These are phyloP conservation scores for Cytospora paraplurivora DNA, from an alignment of 2,329 filamentous ascomycete genomes.

Conservation along the genomic window DNA sequence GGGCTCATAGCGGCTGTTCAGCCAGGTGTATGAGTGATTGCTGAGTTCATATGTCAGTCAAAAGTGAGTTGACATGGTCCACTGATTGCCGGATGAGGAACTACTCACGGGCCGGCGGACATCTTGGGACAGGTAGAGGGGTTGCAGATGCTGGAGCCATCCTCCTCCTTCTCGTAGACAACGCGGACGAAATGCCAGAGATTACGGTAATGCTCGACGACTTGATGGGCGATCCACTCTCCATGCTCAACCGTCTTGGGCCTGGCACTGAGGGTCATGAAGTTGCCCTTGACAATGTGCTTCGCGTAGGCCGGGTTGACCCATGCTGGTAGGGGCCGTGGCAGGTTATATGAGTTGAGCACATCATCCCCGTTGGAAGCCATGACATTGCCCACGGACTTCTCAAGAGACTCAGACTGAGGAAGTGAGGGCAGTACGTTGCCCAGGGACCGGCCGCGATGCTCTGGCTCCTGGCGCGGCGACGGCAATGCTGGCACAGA, in stretches of 20 bases:
- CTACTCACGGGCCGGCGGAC: conserved; percentile 77
- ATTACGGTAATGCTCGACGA: conserved; percentile 81
- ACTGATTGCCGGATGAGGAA: background rate
- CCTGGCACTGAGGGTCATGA: conserved; percentile 82
- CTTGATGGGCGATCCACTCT: conserved; percentile 88
- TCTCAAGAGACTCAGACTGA: conserved; percentile 33
- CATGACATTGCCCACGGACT: conserved; percentile 31
- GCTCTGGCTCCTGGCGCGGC: conserved; percentile 12
- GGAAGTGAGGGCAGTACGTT: conserved; percentile 33
- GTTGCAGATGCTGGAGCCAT: conserved; percentile 74
- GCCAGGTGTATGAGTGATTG: conserved; percentile 83
- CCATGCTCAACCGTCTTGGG: conserved; percentile 82
- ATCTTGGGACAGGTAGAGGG: conserved; percentile 77
- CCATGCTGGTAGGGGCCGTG: conserved; percentile 59
- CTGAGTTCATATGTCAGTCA: conserved; percentile 36
- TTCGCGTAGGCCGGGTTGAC: conserved; percentile 68
- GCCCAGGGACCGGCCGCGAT: conserved; percentile 25
- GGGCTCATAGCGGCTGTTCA: conserved; percentile 73
- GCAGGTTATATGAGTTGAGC: conserved; percentile 35
- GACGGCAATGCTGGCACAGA: conserved; percentile 18
- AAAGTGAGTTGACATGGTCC: background rate
- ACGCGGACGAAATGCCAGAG: conserved; percentile 80
- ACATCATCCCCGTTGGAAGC: conserved; percentile 39
- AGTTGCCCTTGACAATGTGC: conserved; percentile 86
- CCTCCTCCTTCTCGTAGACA: conserved; percentile 73